A percentile compares a stretch with the other conserved stretches of the same genome.
Conservation (phyloP, 2,329 filamentous ascomycete genomes). For the Pleochaeta shiraiana region DNA sequence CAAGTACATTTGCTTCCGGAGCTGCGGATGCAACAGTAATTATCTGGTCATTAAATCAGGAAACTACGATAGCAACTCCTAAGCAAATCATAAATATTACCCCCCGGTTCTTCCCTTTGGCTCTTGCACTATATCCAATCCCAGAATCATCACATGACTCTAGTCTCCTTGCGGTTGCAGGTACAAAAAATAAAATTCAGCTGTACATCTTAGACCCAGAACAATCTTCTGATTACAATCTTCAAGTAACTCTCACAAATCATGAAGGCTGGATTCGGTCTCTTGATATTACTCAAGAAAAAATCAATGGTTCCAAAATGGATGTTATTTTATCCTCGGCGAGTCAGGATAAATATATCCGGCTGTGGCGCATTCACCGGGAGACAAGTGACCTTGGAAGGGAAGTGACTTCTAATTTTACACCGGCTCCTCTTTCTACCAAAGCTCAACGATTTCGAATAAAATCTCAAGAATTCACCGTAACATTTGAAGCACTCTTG, state of each 20-base stretch:
- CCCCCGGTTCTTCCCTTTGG: slow-evolving; percentile 65
- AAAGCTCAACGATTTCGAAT: slow-evolving; percentile 62
- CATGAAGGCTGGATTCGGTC: slow-evolving; percentile 94
- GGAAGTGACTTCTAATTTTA: slow-evolving; percentile 26
- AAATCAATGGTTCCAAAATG: slow-evolving; percentile 23
- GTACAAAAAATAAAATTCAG: slow-evolving; percentile 65
- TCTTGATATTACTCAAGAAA: slow-evolving; percentile 53
- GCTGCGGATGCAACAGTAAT: slow-evolving; percentile 54
- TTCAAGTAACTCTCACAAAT: slow-evolving; percentile 58
- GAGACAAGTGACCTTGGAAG: slow-evolving; percentile 38
- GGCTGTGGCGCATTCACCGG: slow-evolving; percentile 69
- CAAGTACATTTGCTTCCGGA: slow-evolving; percentile 45
- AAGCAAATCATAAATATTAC: slow-evolving; percentile 49
- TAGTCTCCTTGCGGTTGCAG: slow-evolving; percentile 59
- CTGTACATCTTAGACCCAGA: slow-evolving; percentile 39
- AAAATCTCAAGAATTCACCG: slow-evolving; percentile 39
- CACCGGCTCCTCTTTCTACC: slow-evolving; percentile 51
- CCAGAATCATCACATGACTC: slow-evolving; percentile 26
- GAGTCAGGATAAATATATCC: slow-evolving; percentile 93
- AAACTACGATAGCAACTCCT: slow-evolving; percentile 25
- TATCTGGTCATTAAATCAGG: slow-evolving; percentile 39
- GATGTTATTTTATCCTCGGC: slow-evolving; percentile 77
- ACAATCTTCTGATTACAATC: slow-evolving; percentile 31
- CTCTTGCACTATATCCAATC: slow-evolving; percentile 45
- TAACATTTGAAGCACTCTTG: slow-evolving; percentile 85